Percentiles rank a stretch among this genome's conserved stretches.
Evolutionary conservation across 2,329 filamentous ascomycete genomes (phyloP).

Genomic region (Fusarium solani-melongenae): DNA sequence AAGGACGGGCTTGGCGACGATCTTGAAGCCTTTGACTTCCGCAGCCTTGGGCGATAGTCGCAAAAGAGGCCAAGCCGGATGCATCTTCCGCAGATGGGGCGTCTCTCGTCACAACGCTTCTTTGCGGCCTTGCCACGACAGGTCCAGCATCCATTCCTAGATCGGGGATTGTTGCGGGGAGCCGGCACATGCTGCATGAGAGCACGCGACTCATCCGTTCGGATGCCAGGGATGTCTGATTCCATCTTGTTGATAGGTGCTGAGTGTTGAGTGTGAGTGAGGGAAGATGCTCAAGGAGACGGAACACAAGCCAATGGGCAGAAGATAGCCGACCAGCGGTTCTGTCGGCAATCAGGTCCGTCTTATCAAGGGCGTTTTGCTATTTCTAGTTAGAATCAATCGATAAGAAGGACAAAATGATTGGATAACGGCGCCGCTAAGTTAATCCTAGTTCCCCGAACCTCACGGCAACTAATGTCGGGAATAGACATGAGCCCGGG

Average conservation of each 20-base stretch:
- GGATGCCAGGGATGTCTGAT: background rate
- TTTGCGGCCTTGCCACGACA: constrained; percentile 47
- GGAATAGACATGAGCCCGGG: background rate
- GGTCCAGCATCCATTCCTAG: constrained; percentile 40
- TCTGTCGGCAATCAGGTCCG: background rate
- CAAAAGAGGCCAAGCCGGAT: constrained; percentile 39
- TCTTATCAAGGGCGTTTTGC: background rate
- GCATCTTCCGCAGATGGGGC: constrained; percentile 42
- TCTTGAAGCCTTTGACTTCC: background rate
- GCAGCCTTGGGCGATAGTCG: constrained; percentile 33
- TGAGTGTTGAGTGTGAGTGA: background rate
- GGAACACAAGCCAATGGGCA: background rate
- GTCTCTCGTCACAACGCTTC: constrained; percentile 41
- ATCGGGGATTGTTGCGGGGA: constrained; percentile 11
- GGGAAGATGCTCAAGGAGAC: background rate
- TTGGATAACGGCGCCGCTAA: background rate
- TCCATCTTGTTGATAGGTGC: background rate
- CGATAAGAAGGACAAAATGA: background rate
- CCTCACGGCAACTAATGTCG: background rate
- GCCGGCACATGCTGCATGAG: background rate
- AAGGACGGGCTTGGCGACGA: background rate
- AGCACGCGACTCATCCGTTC: background rate
- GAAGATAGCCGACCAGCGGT: background rate
- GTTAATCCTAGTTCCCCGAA: background rate
- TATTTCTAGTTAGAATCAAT: background rate